Conservation (phyloP, 2,329 filamentous ascomycete genomes). For the Diaporthe eres region DNA sequence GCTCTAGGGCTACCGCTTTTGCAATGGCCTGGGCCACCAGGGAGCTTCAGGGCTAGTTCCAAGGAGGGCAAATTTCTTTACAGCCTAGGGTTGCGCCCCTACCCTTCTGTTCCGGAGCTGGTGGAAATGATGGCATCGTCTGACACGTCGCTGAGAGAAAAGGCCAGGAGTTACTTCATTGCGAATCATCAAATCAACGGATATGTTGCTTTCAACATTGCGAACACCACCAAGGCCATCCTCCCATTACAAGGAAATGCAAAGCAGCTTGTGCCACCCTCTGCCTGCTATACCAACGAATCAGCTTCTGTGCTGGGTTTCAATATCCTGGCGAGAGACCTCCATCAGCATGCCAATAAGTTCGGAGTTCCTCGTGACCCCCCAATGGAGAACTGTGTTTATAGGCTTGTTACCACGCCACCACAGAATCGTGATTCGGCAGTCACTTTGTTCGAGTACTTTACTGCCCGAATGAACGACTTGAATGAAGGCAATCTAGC, state of each 20-base stretch:
- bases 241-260: conserved; percentile 81
- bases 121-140: conserved; percentile 82
- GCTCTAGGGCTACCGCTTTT: conserved; percentile 81
- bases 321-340: conserved; percentile 79
- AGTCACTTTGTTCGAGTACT: conserved; percentile 83
- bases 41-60: conserved; percentile 74
- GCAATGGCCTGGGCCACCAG: conserved; percentile 81
- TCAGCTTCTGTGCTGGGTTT: conserved; percentile 85
- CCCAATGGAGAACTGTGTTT: conserved; percentile 81
- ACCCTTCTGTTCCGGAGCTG: conserved; percentile 80
- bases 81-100: conserved; percentile 79
- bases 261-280: conserved; percentile 77
- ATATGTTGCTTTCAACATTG: conserved; percentile 77
- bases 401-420: conserved; percentile 78
- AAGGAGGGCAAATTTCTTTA: conserved; percentile 82
- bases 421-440: conserved; percentile 78
- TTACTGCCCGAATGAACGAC: conserved; percentile 82
- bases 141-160: conserved; percentile 71
- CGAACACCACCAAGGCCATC: conserved; percentile 69
- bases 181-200: conserved; percentile 82
- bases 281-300: conserved; percentile 86
- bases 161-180: conserved; percentile 86
- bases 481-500: conserved; percentile 73
- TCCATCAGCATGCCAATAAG: conserved; percentile 85
- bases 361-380: conserved; percentile 91